phyloP scores from a whole-genome alignment of 106 monocot species.

The Chionographis japonica region DNA sequence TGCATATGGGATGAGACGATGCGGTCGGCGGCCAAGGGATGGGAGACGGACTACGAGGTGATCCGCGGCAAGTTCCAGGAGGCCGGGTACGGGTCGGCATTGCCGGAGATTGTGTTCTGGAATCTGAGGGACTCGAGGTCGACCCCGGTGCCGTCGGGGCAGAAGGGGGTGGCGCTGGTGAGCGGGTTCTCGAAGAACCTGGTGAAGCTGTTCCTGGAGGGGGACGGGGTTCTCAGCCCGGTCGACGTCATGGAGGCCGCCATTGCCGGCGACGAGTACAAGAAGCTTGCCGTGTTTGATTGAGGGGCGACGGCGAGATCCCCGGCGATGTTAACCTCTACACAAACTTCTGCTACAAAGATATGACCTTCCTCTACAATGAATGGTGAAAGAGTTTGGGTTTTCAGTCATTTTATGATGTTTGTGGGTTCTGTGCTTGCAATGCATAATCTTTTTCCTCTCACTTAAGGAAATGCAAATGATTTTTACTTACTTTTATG shows the following conservation, averaged over 20 bases:
- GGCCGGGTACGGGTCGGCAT: conserved; percentile 8
- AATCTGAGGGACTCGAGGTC: conserved; percentile 17
- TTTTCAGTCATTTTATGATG: too few relatives aligned
- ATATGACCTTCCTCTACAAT: too few relatives aligned
- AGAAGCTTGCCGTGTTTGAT: conserved; percentile 19
- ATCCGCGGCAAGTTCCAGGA: conserved; percentile 7
- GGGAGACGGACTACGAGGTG: conserved; percentile 14
- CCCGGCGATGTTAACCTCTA: too few relatives aligned
- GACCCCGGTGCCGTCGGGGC: conserved; percentile 7
- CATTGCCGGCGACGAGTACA: conserved; percentile 18
- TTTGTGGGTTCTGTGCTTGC: too few relatives aligned
- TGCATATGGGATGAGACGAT: too few relatives aligned
- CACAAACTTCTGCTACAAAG: too few relatives aligned
- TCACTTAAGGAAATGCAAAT: too few relatives aligned
- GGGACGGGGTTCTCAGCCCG: conserved; percentile 1
- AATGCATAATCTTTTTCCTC: too few relatives aligned
- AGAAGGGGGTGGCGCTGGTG: conserved; percentile 33
- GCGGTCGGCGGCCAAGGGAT: neutral
- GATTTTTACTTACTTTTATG: too few relatives aligned
- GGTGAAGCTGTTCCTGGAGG: conserved; percentile 19
- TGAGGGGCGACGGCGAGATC: neutral
- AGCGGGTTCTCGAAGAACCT: conserved; percentile 30
- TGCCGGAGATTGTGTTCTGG: conserved; percentile 33
- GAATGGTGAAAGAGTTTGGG: too few relatives aligned
- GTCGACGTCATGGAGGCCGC: conserved; percentile 15